Evolutionary conservation across 2,329 filamentous ascomycete species (phyloP).

Genomic region (Tetracladium maxilliforme): DNA sequence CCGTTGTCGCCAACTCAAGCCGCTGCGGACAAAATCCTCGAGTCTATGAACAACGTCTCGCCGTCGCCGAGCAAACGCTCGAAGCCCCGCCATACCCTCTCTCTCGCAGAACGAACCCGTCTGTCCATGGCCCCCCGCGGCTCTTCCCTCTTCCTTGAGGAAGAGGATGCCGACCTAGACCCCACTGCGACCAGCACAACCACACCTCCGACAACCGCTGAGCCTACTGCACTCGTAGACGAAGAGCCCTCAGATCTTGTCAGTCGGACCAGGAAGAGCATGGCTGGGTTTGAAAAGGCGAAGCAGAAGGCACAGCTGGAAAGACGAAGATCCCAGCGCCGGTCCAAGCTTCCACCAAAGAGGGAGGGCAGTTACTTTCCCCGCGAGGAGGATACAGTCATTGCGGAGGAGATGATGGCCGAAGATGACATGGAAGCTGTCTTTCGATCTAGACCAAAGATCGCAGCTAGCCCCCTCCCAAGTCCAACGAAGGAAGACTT

Average conservation of each 20-base stretch:
- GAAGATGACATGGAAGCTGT: constrained; percentile 68
- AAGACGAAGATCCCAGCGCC: constrained; percentile 27
- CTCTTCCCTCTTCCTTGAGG: constrained; percentile 12
- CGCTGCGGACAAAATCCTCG: constrained; percentile 36
- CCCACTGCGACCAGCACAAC: neutral
- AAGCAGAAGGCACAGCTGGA: constrained; percentile 46
- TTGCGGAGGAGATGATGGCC: constrained; percentile 8
- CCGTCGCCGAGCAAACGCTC: constrained; percentile 37
- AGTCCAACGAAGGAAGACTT: constrained; percentile 8
- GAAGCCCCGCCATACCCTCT: constrained; percentile 37
- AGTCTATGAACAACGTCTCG: constrained; percentile 36
- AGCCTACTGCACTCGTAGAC: no score
- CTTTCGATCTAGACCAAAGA: constrained; percentile 71
- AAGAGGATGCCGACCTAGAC: constrained; percentile 14
- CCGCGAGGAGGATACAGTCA: constrained; percentile 30
- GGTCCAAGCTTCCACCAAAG: constrained; percentile 24
- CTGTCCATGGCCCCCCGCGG: constrained; percentile 61
- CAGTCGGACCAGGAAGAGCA: constrained; percentile 42
- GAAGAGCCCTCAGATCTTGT: constrained; percentile 31
- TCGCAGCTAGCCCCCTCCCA: constrained; percentile 54
- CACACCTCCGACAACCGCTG: neutral
- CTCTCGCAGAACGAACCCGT: constrained; percentile 65
- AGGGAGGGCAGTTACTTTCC: constrained; percentile 29
- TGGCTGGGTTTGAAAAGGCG: constrained; percentile 46
- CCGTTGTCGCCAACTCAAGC: constrained; percentile 22